Percentiles rank a stretch among this genome's conserved stretches.
These are phyloP conservation scores for Paracamarosporium sp. DNA, from an alignment of 2,329 filamentous ascomycete species.

Conservation along the genomic window DNA sequence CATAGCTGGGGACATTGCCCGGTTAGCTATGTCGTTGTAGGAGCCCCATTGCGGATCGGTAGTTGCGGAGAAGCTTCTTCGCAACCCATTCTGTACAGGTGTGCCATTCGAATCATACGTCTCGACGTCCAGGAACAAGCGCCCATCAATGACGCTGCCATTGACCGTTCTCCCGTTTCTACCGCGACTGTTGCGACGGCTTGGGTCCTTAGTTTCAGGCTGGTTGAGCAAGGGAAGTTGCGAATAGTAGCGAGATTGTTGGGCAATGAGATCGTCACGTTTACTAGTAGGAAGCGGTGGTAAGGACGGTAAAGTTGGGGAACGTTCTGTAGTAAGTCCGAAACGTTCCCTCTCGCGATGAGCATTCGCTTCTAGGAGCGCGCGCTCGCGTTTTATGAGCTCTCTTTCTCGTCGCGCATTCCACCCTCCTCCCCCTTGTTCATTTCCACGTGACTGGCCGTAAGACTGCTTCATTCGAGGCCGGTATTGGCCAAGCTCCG, in stretches of 20 bases:
- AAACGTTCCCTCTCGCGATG: slow-evolving; percentile 16
- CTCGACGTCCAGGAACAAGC: not conserved
- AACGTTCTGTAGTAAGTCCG: slow-evolving; percentile 14
- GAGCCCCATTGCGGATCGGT: not conserved
- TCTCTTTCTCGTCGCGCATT: slow-evolving; percentile 26
- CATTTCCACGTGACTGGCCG: not conserved
- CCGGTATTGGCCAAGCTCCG: not conserved
- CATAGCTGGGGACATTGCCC: not conserved
- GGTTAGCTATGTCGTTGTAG: not conserved
- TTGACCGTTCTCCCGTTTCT: not conserved
- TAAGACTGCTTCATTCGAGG: not conserved
- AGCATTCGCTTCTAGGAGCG: slow-evolving; percentile 16
- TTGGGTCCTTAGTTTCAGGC: not conserved
- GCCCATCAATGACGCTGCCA: not conserved
- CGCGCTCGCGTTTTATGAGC: slow-evolving; percentile 22
- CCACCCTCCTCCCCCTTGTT: slow-evolving; percentile 20
- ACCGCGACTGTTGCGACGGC: not conserved
- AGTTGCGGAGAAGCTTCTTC: not conserved
- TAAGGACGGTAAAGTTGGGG: slow-evolving; percentile 12
- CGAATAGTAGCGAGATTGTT: slow-evolving; percentile 19
- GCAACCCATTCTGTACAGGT: not conserved
- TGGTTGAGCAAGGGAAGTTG: slow-evolving; percentile 6
- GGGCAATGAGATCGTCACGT: slow-evolving; percentile 9
- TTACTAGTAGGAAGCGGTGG: slow-evolving; percentile 13
- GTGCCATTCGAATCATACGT: not conserved